Evolutionary conservation across 352 stramenopile species (phyloP).

Genomic region (Phytopythium helicoides): DNA sequence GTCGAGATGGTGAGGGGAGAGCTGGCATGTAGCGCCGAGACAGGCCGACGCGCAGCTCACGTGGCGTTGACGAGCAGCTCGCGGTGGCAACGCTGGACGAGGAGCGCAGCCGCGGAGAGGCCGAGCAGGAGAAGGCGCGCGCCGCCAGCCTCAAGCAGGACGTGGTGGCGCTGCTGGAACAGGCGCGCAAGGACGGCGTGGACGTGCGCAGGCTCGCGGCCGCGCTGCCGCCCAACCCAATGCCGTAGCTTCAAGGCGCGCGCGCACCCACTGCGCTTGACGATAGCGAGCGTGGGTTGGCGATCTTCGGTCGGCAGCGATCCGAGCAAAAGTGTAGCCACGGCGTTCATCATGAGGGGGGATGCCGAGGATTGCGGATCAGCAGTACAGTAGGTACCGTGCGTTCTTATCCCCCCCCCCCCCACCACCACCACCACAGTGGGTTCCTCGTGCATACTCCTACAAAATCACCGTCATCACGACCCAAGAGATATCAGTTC

Average conservation of each 20-base stretch:
- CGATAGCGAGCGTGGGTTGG: neutral
- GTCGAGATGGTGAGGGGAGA: conserved; percentile 68
- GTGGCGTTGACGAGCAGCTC: conserved; percentile 31
- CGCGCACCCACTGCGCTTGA: neutral
- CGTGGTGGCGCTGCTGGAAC: conserved; percentile 65
- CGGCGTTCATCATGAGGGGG: too few relatives aligned
- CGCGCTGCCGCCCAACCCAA: conserved; percentile 14
- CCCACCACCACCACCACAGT: too few relatives aligned
- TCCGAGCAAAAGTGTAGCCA: too few relatives aligned
- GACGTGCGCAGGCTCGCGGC: conserved; percentile 58
- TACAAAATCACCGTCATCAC: too few relatives aligned
- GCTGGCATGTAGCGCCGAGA: too few relatives aligned
- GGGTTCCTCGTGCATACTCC: too few relatives aligned
- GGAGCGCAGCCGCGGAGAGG: conserved; percentile 57
- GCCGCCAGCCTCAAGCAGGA: conserved; percentile 58
- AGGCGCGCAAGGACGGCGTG: conserved; percentile 60
- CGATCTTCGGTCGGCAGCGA: too few relatives aligned
- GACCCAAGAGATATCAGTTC: too few relatives aligned
- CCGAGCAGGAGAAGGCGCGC: conserved; percentile 60
- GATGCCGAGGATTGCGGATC: too few relatives aligned
- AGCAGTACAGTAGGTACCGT: conserved; percentile 1
- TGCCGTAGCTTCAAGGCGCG: neutral
- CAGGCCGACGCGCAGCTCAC: neutral
- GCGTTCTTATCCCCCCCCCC: too few relatives aligned
- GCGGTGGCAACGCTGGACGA: conserved; percentile 81